Evolutionary conservation across 2,329 filamentous ascomycete species (phyloP), one percentile per base, ranked within the genome.

Genomic region (Neofusicoccum sp.): DNA sequence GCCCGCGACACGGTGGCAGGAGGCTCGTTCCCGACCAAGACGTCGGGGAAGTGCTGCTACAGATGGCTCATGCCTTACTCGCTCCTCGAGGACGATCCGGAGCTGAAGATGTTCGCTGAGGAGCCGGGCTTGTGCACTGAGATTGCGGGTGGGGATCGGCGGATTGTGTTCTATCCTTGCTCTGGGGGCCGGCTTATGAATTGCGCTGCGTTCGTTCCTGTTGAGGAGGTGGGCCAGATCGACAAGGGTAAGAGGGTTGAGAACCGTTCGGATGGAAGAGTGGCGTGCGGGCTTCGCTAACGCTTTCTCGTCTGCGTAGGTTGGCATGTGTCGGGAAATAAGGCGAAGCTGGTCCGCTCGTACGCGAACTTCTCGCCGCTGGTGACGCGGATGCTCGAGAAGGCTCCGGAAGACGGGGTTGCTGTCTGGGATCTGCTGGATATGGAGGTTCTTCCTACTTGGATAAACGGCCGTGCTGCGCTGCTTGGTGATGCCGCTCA

Each of bases 401-500:
- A 77, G 65, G 77, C 74, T 4, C 70, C 75, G 30, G 66, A 68
- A 41, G 69, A 72, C 8, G 57, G 36, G 6, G 45, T 76, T 40
- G 75, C 74, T 60, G 70, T 75, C 2, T 75, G 73, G 73, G 70
- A 72, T 49, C 49, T 74, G 48, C 51, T 74, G 40, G 59, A 90
- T 64, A 87, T 88, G 83, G 79, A 83, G 3, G 73, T 78, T 1
- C 70, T 89, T 14, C 78, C 81, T 0, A 77, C 73, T 0, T 90
- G 85, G 82, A 75, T 78, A 0, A 79, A 82, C 2, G 82, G 73
- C 0, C 79, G 76, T 4, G 68, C 89, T 16, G 85, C 80, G 1
- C 70, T 89, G 0, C 70, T 90, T 0, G 87, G 88, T 0, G 87
- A 90, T 68, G 86, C 87, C 0, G 87, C 86, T 0, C 87, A 90